These are phyloP conservation scores for Pseudogymnoascus sp. DNA, from an alignment of 2,329 filamentous ascomycete genomes.

Conservation along the genomic window DNA sequence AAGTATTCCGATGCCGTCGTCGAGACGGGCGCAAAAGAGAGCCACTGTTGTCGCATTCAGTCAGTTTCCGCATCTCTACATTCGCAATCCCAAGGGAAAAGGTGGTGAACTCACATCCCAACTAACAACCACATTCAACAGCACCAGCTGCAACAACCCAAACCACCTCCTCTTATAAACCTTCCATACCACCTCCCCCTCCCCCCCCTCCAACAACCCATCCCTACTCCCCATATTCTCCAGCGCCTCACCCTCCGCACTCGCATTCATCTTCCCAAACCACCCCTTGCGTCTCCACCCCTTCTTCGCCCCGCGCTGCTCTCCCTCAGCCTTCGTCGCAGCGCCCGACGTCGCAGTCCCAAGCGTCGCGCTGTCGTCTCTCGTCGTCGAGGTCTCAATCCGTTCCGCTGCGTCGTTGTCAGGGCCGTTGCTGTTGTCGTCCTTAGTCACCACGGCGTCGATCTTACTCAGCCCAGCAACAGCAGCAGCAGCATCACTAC, in stretches of 20 bases:
- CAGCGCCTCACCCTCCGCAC: constrained; percentile 3
- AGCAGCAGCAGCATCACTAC: background rate
- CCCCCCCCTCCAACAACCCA: constrained; percentile 5
- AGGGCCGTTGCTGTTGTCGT: background rate
- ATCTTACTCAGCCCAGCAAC: constrained; percentile 1
- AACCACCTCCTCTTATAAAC: constrained; percentile 87
- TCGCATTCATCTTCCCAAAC: constrained; percentile 3
- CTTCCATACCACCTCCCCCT: constrained; percentile 33
- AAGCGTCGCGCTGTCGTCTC: background rate
- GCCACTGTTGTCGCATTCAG: constrained; percentile 56
- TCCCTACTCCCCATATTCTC: constrained; percentile 1
- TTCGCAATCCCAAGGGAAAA: background rate
- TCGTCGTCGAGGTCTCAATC: background rate
- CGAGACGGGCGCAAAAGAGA: constrained; percentile 83
- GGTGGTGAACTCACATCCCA: constrained; percentile 71
- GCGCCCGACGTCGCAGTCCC: background rate
- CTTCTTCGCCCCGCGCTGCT: background rate
- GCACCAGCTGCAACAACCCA: constrained; percentile 72
- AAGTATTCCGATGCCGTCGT: constrained; percentile 71
- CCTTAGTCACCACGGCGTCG: background rate
- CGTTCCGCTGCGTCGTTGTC: background rate
- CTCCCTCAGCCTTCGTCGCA: background rate
- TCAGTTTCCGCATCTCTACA: background rate
- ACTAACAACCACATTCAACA: constrained; percentile 87
- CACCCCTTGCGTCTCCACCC: background rate